These are phyloP conservation scores for Microbotryum saponariae DNA, from an alignment of 1,284 basidiomycete genomes.

Conservation along the genomic window DNA sequence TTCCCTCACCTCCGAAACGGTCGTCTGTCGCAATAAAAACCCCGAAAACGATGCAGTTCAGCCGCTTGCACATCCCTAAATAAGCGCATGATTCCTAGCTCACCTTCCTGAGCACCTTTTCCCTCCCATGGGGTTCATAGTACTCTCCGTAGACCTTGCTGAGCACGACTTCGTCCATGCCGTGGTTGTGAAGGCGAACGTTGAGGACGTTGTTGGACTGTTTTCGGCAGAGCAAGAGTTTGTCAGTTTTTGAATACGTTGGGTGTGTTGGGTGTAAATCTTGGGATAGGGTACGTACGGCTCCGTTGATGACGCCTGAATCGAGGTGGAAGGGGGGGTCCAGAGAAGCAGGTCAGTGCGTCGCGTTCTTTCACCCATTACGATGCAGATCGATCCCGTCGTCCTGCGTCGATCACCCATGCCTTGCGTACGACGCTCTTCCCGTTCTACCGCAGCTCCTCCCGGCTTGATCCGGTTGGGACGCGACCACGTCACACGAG, in stretches of 20 bases:
- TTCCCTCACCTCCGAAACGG: conserved; percentile 10
- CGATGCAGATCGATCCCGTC: no score
- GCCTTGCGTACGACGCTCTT: no score
- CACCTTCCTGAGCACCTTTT: conserved; percentile 27
- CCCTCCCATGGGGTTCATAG: conserved; percentile 25
- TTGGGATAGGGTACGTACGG: no score
- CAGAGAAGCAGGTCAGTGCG: no score
- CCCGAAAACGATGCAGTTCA: no score
- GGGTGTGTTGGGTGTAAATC: background rate
- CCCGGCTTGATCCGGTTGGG: no score
- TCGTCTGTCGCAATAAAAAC: background rate
- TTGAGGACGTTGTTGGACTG: conserved; percentile 18
- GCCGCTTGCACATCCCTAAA: no score
- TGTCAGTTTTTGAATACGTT: no score
- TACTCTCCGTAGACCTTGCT: conserved; percentile 24
- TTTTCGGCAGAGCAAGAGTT: background rate
- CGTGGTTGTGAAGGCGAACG: conserved; percentile 28
- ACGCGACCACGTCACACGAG: no score
- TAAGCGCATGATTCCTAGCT: background rate
- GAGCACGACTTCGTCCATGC: conserved; percentile 17
- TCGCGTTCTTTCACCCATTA: no score
- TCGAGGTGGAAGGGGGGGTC: background rate
- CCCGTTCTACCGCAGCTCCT: no score
- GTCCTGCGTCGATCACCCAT: no score
- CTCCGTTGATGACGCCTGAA: conserved; percentile 19